Base-by-base conservation (phyloP, 257 asterid species). In the Coffea canephora region DNA sequence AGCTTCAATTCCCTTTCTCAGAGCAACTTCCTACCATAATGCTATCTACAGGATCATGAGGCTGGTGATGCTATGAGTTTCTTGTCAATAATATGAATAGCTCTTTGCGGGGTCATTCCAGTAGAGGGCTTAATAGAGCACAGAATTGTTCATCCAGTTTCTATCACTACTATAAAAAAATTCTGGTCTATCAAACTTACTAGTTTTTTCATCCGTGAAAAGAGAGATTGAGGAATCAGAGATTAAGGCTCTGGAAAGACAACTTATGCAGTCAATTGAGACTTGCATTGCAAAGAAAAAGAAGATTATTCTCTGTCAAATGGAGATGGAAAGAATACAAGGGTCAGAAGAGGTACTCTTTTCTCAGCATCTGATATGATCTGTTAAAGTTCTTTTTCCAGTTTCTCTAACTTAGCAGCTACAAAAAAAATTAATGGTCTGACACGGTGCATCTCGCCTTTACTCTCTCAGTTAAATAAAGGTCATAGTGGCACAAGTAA, bases 151-250 rank as follows among this genome's bases (percentile, higher is more conserved):
- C 23, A 55, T 21, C 48, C 3, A 67, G 8, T 49, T 67, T 67
- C 14, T 6, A 13, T 67, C 15, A 31, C 2, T 36, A 67, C 48
- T n/a, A 50, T 81, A 73, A 57, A 57, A 36, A n/a, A 71, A 79
- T 81, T 77, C 43, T 82, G 67, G 75, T 34, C 48, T 68, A 39
- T 69, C 16, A 69, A 25, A 74, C 73, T 79, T 50, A 59, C 57
- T 74, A 36, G 27, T 52, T 52, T 34, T 49, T 50, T 82, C 77
- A 19, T 31, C 36, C 4, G 78, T 80, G 79, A 80, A 84, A 84
- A 95, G 99, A 82, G 99, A 96, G 88, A 96, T 96, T 80, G 99
- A 92, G 81, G 99, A 96, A 88, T 84, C 91, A 73, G 98, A 96
- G 84, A 93, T 96, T 86, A 96, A 90, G 87, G 91, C 90, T 54